Base-by-base conservation (phyloP, 2,329 filamentous ascomycete species). In the Tolypocladium sp. region DNA sequence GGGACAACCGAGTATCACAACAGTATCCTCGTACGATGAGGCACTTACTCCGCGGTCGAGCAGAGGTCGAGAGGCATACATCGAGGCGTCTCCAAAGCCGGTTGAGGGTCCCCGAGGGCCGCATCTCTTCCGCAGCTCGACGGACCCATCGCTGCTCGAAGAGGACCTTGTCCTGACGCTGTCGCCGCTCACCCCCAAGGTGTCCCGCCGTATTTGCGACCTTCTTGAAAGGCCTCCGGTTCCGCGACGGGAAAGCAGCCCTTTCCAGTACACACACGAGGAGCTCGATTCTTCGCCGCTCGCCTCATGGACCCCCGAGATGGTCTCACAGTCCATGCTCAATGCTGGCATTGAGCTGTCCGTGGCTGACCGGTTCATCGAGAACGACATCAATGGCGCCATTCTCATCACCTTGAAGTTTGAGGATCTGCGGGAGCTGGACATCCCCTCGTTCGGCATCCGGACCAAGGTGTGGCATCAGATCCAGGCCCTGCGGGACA, bases 321-420 rank as follows among this genome's bases (percentile, higher is more conserved):
- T 91, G 75, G 90, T 94, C 51, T 89, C 89, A 58, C 86, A 90
- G 68, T 94, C 90, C 84, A 94, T 97, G 91, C 83, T 87, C 68
- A 85, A 91, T 71, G 84, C 87, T 52, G 91, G 90, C 65, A 86
- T 96, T 70, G 92, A 96, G 70, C 77, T 85, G 57, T 77, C 81
- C 8, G 81, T 93, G 56, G 87, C 94, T 13, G 87, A 95, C 68
- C 90, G 89, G 66, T 97, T 99, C 68, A 82, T 92, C 62, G 84
- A 89, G 67, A 95, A 99, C 72, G 93, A 99, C 70, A 97, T 99
- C 71, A 91, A 88, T 33, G 93, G 93, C 17, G 82, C 86, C 5
- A 90, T 97, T 59, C 78, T 97, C 25, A 86, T 96, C 57, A 92
- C 93, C n/a, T 78, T 99, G 51, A 92, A 96, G 69, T 92, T 93